phyloP scores from a whole-genome alignment of 2,329 filamentous ascomycete species.

The Penicillium sp. region DNA sequence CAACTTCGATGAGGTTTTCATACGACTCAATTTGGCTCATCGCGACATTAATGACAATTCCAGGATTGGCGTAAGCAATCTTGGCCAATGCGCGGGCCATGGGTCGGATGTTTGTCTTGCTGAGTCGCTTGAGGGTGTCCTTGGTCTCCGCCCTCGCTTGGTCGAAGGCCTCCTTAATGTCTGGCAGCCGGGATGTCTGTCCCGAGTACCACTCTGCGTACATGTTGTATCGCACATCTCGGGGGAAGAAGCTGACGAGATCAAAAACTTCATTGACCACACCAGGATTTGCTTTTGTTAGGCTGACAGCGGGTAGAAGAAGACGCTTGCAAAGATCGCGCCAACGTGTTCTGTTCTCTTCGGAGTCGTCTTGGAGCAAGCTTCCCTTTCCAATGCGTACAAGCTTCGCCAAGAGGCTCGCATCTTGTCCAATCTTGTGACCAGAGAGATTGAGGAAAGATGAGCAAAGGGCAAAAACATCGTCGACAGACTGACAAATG shows the following conservation, averaged over 20 bases:
- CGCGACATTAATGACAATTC: constrained; percentile 85
- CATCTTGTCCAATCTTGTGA: constrained; percentile 83
- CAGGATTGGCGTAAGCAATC: constrained; percentile 86
- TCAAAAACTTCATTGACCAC: constrained; percentile 84
- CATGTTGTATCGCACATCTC: constrained; percentile 75
- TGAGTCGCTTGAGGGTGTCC: constrained; percentile 83
- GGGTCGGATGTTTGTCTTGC: constrained; percentile 77
- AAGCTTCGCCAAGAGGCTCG: constrained; percentile 74
- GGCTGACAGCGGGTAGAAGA: constrained; percentile 82
- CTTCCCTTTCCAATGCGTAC: constrained; percentile 81
- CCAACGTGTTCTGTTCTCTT: constrained; percentile 75
- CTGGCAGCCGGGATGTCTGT: constrained; percentile 70
- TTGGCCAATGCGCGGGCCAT: constrained; percentile 90
- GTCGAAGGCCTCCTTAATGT: constrained; percentile 76
- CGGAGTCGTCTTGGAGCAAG: constrained; percentile 67
- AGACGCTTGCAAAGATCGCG: constrained; percentile 77
- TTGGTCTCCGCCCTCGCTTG: constrained; percentile 75
- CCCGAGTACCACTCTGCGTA: constrained; percentile 93
- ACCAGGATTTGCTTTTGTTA: constrained; percentile 80
- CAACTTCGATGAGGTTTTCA: constrained; percentile 88
- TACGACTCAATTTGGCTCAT: constrained; percentile 91
- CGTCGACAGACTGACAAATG: constrained; percentile 83
- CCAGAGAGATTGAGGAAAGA: constrained; percentile 84
- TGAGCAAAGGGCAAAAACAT: constrained; percentile 82
- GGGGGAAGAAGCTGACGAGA: constrained; percentile 75